phyloP scores from a whole-genome alignment of 768 basidiomycete genomes.

The Hygrophorus pudorinus region DNA sequence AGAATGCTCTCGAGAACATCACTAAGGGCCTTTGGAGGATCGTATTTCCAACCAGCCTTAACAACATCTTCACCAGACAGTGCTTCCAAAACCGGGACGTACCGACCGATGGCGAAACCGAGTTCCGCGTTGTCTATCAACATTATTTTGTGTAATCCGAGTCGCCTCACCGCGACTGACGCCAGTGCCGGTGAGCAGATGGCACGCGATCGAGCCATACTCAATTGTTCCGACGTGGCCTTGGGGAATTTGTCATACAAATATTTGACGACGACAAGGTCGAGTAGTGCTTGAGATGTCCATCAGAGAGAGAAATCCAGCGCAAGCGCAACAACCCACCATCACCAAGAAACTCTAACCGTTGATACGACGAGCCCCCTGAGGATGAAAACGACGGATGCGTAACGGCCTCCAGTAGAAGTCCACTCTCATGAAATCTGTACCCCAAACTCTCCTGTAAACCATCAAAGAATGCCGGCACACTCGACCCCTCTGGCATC shows the following conservation, averaged over 20 bases:
- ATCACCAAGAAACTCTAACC: slow-evolving; percentile 85
- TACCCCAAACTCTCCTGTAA: slow-evolving; percentile 66
- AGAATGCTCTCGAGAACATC: slow-evolving; percentile 81
- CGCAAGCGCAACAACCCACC: slow-evolving; percentile 35
- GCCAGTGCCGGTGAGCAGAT: slow-evolving; percentile 72
- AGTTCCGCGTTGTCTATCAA: slow-evolving; percentile 63
- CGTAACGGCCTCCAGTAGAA: slow-evolving; percentile 73
- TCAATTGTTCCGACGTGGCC: slow-evolving; percentile 70
- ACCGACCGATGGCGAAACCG: slow-evolving; percentile 49
- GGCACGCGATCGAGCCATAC: slow-evolving; percentile 57
- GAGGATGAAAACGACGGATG: slow-evolving; percentile 62
- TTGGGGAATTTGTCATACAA: slow-evolving; percentile 60
- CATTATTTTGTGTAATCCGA: slow-evolving; percentile 60
- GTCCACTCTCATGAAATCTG: slow-evolving; percentile 47
- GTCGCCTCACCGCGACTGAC: slow-evolving; percentile 50
- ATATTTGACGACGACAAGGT: slow-evolving; percentile 63
- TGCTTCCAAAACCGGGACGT: slow-evolving; percentile 48
- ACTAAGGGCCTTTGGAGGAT: slow-evolving; percentile 78
- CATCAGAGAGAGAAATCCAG: slow-evolving; percentile 6
- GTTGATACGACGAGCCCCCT: slow-evolving; percentile 63
- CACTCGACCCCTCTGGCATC: slow-evolving; percentile 19
- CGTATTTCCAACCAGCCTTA: slow-evolving; percentile 64
- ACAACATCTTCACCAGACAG: slow-evolving; percentile 55
- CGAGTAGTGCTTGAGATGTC: slow-evolving; percentile 45
- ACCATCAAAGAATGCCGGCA: slow-evolving; percentile 37